Evolutionary conservation across 148 eudicot species (phyloP).

Genomic region (Pharnaceum exiguum): DNA sequence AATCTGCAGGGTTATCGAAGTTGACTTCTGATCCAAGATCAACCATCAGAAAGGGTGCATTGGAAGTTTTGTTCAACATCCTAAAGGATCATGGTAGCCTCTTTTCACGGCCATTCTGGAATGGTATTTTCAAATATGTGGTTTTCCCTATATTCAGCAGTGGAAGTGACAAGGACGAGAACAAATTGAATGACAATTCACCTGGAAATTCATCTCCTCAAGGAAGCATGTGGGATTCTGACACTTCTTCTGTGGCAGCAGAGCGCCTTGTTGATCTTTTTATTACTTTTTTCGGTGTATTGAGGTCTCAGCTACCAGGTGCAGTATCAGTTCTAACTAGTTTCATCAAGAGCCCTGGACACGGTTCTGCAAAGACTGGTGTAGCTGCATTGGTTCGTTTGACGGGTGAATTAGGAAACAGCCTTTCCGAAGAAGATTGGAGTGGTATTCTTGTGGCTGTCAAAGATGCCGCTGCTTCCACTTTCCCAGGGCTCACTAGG

Average conservation of each 20-base stretch:
- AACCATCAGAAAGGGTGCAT: constrained; percentile 81
- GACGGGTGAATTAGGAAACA: constrained; percentile 56
- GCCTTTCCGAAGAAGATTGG: constrained; percentile 89
- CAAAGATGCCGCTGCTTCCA: constrained; percentile 65
- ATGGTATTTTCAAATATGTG: constrained; percentile 53
- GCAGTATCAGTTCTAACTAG: constrained; percentile 57
- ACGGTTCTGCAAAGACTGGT: constrained; percentile 66
- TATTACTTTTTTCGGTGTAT: constrained; percentile 51
- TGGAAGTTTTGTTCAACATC: constrained; percentile 96
- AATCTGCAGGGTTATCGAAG: constrained; percentile 68
- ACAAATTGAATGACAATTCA: constrained; percentile 22
- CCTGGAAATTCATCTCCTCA: constrained; percentile 29
- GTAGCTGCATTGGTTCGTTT: constrained; percentile 73
- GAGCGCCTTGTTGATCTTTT: constrained; percentile 72
- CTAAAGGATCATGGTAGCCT: constrained; percentile 96
- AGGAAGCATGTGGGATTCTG: constrained; percentile 69
- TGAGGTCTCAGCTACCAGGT: constrained; percentile 59
- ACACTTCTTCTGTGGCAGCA: constrained; percentile 68
- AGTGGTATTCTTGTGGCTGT: constrained; percentile 59
- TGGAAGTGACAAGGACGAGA: constrained; percentile 37
- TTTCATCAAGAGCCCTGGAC: constrained; percentile 57
- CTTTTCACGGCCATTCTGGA: constrained; percentile 83
- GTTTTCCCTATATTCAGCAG: constrained; percentile 68
- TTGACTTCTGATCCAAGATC: constrained; percentile 88
- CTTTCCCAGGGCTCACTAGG: constrained; percentile 58